These are phyloP conservation scores for Fusarium palustre DNA, from an alignment of 2,329 filamentous ascomycete species.

Conservation along the genomic window DNA sequence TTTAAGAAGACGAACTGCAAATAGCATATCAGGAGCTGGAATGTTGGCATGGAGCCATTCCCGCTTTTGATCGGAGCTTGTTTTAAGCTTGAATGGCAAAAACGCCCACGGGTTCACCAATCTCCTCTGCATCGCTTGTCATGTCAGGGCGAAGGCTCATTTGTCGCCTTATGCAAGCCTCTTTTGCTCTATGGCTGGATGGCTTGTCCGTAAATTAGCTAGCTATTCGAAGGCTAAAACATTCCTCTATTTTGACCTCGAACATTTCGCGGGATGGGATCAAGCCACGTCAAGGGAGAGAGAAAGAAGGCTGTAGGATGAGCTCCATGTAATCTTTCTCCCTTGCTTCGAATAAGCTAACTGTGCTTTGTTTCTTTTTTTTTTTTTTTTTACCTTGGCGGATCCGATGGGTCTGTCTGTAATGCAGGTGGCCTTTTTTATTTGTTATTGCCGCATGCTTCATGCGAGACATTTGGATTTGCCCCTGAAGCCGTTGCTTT, in stretches of 20 bases:
- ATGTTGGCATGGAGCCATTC: constrained; percentile 20
- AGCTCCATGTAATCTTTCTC: not conserved
- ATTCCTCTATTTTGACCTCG: constrained; percentile 2
- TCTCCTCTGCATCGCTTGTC: constrained; percentile 24
- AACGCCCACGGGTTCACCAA: constrained; percentile 21
- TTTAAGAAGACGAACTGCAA: not conserved
- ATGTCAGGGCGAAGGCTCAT: constrained; percentile 3
- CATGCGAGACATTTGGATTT: constrained; percentile 20
- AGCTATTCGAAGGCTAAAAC: constrained; percentile 2
- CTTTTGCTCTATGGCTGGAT: constrained; percentile 7
- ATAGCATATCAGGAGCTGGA: not conserved
- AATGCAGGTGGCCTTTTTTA: constrained; percentile 3
- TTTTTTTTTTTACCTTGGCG: not conserved
- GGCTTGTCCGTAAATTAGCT: constrained; percentile 22
- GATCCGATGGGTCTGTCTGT: no score
- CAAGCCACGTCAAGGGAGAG: constrained; percentile 30
- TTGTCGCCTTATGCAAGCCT: constrained; percentile 22
- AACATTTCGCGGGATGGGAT: not conserved
- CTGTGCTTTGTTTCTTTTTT: not conserved
- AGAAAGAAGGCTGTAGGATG: not conserved
- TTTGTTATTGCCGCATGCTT: not conserved
- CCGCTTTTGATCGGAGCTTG: constrained; percentile 8
- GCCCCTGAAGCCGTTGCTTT: constrained; percentile 19
- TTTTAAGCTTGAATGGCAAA: not conserved
- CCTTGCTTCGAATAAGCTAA: constrained; percentile 20